Base-by-base conservation (phyloP, 2,329 filamentous ascomycete species). In the Mycosphaerella sp. region DNA sequence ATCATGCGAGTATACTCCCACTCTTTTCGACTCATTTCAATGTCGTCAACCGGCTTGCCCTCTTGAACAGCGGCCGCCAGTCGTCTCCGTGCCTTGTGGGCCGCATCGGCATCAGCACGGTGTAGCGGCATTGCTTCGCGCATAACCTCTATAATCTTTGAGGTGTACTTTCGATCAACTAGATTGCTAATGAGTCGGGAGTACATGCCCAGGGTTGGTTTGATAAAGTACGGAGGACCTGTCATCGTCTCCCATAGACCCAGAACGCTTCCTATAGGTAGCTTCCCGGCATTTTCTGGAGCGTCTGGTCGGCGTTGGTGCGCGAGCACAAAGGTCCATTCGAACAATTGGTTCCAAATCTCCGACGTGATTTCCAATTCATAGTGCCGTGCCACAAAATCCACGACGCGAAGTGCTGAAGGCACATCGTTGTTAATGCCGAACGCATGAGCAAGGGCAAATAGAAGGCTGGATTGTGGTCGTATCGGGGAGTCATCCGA, bases 361-460 rank as follows among this genome's bases (percentile, higher is more conserved):
- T 75, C 66, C 6, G 66, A 62, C 0, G 81, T 71, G 38, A 92
- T 81, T 1, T 72, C 58, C 23, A 92, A 70, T 1, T 72, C 59
- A 68, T 86, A 87, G 6, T 73, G 73, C 1, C 70, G 70, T 0
- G 86, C 84, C 45, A 91, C 67, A 61, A 80, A 80, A 55, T 86
- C 78, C 10, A 90, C 70, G 0, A 86, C 64, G 40, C 79, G 75
- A 26, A 85, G 64, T 10, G 81, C 86, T 1, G 76, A 73, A 0
- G 75, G 66, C 3, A 89, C 74, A 51, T 84, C 76, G 45, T 80
- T 83, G 68, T 85, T 87, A 57, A 76, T 78, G n/a, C 85, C 80
- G 58, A 85, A 87, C 1, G 77, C 74, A 64, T 89, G 83, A 5
- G 85, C 84, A n/a, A 91, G 72, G 7, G 84, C 79, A 51, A 80